Percentiles rank a stretch among this genome's conserved stretches.
Evolutionary conservation across 2,329 filamentous ascomycete genomes (phyloP).

Genomic region (Blastomyces emzantsi): DNA sequence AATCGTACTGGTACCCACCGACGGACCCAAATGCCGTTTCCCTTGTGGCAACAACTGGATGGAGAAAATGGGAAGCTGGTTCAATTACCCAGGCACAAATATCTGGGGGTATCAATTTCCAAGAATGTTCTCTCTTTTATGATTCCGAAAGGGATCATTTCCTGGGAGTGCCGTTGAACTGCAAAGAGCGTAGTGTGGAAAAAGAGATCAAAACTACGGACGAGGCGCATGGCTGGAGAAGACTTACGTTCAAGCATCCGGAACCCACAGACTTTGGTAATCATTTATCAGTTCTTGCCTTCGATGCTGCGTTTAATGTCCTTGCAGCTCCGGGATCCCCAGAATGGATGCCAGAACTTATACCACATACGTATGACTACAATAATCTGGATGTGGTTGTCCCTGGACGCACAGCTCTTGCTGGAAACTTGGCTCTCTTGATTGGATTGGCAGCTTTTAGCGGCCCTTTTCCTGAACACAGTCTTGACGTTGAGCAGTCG

Average conservation of each 20-base stretch:
- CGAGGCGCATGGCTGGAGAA: constrained; percentile 13
- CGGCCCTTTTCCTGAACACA: constrained; percentile 2
- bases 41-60: constrained; percentile 10
- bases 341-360: constrained; percentile 19
- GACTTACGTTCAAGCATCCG: constrained; percentile 13
- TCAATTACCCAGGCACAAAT: neutral
- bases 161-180: constrained; percentile 16
- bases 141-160: constrained; percentile 14
- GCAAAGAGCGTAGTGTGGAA: constrained; percentile 10
- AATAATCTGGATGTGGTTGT: neutral
- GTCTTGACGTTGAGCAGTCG: neutral
- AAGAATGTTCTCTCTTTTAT: constrained; percentile 16
- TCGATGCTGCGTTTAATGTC: constrained; percentile 10
- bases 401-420: constrained; percentile 8
- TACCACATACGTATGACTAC: constrained; percentile 16
- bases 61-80: constrained; percentile 11
- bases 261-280: neutral
- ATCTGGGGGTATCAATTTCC: neutral
- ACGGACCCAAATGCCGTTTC: constrained; percentile 9
- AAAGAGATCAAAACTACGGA: neutral
- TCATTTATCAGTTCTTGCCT: constrained; percentile 15
- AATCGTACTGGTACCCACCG: constrained; percentile 12
- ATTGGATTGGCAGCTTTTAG: constrained; percentile 21
- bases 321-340: constrained; percentile 16
- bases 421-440: constrained; percentile 19